Base-by-base conservation (phyloP, 352 stramenopile genomes). In the Globisporangium okanoganense region DNA sequence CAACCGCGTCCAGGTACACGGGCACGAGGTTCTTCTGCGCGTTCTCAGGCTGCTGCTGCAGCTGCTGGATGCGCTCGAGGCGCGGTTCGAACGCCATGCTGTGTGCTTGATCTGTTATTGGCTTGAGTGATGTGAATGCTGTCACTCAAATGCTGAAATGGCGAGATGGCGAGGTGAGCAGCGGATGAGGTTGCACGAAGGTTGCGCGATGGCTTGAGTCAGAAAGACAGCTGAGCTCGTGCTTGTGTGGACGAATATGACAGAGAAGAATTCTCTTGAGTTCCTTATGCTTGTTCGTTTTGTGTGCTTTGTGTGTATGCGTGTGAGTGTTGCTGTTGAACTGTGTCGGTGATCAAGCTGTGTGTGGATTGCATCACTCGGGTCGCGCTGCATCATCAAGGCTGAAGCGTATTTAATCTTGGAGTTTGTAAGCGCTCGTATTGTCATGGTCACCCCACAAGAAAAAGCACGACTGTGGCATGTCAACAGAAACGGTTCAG, bases 21-120 rank as follows among this genome's bases (percentile, higher is more conserved):
- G 87, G 87, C 61, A 89, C 65, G 51, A 96, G 79, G 79, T 94
- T 93, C 76, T 96, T 96, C 58, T 76, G 50, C n/a, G 66, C 64
- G 65, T 94, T 80, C 67, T 80, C 75, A 0, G 76, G 67, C 27
- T 73, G 70, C 43, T 69, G 63, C 36, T 73, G 71, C 53, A 94
- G 82, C 74, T 78, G 61, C 62, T 76, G 65, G 49, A 94, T 72
- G 70, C 76, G 82, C 60, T 89, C 79, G 43, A 92, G 58, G 31
- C 58, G 56, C 49, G 85, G 85, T 63, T 81, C 70, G 54, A 90
- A 82, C 12, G 70, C 63, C 81, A 91, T 91, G 69, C 8, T 48
- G 53, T 38, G 40, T 43, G 25, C 25, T 53, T 38, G 3, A 27
- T 45, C 22, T 52, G 27, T 9, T 56, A 18, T 27, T 22, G 13